These are phyloP conservation scores for Aureobasidium sp. DNA, from an alignment of 2,329 filamentous ascomycete genomes.

Conservation along the genomic window DNA sequence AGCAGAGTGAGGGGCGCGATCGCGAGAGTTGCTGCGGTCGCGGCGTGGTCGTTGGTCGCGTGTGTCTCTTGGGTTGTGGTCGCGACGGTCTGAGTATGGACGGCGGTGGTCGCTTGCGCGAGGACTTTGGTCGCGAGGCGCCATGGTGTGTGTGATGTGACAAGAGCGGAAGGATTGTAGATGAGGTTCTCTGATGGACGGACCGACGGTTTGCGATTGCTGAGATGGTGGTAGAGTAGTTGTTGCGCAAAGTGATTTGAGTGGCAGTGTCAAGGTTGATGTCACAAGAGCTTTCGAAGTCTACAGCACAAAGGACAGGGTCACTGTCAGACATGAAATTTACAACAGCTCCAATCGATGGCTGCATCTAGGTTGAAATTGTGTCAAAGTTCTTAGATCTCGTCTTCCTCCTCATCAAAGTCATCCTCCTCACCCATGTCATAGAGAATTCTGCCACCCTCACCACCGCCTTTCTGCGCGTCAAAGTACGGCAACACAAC, in stretches of 20 bases:
- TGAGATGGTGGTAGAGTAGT: neutral
- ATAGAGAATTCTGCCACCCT: conserved; percentile 89
- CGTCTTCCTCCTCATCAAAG: conserved; percentile 93
- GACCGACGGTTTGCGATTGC: neutral
- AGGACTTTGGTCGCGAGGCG: conserved; percentile 10
- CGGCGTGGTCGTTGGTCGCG: conserved; percentile 1
- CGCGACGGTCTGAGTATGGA: conserved; percentile 2
- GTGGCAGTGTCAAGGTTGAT: neutral
- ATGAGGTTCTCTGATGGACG: too few species aligned
- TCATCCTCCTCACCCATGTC: conserved; percentile 96
- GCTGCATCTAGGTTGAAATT: conserved; percentile 32
- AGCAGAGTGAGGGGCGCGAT: neutral
- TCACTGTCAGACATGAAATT: neutral
- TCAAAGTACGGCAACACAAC: conserved; percentile 95
- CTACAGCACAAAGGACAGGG: neutral
- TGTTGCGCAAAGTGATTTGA: neutral
- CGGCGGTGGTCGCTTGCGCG: neutral
- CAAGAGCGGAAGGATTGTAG: neutral
- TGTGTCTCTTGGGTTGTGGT: neutral
- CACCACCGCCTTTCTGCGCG: conserved; percentile 74
- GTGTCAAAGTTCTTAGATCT: conserved; percentile 46
- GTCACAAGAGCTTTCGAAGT: neutral
- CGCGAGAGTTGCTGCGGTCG: conserved; percentile 10
- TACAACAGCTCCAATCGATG: neutral
- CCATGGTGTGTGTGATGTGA: neutral